Conservation (phyloP, 2,329 filamentous ascomycete species). For the Alternaria hordeiaustralica region DNA sequence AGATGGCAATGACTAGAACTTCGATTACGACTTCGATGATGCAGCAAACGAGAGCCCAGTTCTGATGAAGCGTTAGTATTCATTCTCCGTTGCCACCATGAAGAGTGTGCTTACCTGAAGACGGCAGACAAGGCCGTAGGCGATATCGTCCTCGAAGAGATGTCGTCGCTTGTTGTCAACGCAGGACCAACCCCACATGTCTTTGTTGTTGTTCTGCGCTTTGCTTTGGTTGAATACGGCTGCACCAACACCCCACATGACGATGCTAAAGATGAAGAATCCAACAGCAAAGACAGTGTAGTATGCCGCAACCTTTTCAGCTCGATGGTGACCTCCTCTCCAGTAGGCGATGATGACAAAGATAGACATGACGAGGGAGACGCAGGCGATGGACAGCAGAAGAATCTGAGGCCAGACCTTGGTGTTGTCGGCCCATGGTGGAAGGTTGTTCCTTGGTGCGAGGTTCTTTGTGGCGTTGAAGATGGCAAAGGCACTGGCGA, state of each 20-base stretch:
- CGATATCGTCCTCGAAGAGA: constrained; percentile 78
- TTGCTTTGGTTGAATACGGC: constrained; percentile 81
- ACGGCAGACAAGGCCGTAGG: constrained; percentile 90
- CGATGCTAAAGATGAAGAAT: constrained; percentile 91
- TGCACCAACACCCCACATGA: constrained; percentile 90
- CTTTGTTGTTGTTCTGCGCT: constrained; percentile 75
- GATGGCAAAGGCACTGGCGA: constrained; percentile 85
- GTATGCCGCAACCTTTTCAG: constrained; percentile 92
- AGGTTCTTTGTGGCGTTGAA: constrained; percentile 86
- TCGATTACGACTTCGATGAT: constrained; percentile 97
- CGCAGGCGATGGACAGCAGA: constrained; percentile 76
- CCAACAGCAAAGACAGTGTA: constrained; percentile 92
- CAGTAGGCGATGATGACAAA: constrained; percentile 85
- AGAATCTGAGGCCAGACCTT: constrained; percentile 89
- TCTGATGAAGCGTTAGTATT: constrained; percentile 59
- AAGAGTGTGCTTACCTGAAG: constrained; percentile 67
- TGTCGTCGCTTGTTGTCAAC: constrained; percentile 82
- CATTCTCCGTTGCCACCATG: neutral
- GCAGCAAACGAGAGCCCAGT: constrained; percentile 95
- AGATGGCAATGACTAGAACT: constrained; percentile 87
- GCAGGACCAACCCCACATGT: constrained; percentile 99
- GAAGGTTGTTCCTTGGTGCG: constrained; percentile 77
- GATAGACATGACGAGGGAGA: constrained; percentile 82
- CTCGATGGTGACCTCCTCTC: constrained; percentile 83
- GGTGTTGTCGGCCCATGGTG: constrained; percentile 82